Evolutionary conservation across 495 filamentous ascomycete species (phyloP).

Genomic region (Pyronema omphalodes): DNA sequence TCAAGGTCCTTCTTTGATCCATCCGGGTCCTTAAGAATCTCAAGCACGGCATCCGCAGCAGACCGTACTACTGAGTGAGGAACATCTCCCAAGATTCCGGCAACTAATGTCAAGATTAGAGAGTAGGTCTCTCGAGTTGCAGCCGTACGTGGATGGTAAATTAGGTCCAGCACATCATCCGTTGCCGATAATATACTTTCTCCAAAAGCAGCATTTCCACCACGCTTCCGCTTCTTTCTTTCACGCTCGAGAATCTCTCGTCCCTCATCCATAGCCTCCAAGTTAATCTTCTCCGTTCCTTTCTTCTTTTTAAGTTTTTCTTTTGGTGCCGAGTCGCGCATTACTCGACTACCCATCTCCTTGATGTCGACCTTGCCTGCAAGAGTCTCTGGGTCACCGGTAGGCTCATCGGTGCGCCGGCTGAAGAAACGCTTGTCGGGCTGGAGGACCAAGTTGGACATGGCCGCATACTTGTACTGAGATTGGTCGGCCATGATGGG

Average conservation of each 20-base stretch:
- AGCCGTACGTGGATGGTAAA: constrained; percentile 76
- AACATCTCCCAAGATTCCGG: constrained; percentile 77
- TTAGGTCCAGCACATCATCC: constrained; percentile 66
- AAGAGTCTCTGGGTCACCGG: constrained; percentile 92
- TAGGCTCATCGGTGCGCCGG: constrained; percentile 69
- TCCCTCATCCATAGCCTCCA: constrained; percentile 65
- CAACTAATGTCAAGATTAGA: constrained; percentile 79
- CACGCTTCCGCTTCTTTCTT: constrained; percentile 63
- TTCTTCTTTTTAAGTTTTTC: constrained; percentile 50
- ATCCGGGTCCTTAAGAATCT: constrained; percentile 83
- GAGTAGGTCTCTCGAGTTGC: constrained; percentile 92
- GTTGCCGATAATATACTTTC: constrained; percentile 68
- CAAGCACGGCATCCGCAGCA: constrained; percentile 83
- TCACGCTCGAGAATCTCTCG: constrained; percentile 72
- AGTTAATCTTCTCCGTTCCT: constrained; percentile 34
- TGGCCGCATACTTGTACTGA: constrained; percentile 99
- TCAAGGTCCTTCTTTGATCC: constrained; percentile 75
- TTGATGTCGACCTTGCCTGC: constrained; percentile 80
- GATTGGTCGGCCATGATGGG: constrained; percentile 71
- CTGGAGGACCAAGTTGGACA: constrained; percentile 99
- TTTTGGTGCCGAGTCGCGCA: constrained; percentile 61
- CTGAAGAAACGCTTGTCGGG: constrained; percentile 92
- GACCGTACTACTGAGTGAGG: constrained; percentile 80
- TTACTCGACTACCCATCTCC: constrained; percentile 79
- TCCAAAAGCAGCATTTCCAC: constrained; percentile 43